Percentiles rank a stretch among this genome's conserved stretches.
phyloP scores from a whole-genome alignment of 345 rosid species.

The Atalantia buxifolia region DNA sequence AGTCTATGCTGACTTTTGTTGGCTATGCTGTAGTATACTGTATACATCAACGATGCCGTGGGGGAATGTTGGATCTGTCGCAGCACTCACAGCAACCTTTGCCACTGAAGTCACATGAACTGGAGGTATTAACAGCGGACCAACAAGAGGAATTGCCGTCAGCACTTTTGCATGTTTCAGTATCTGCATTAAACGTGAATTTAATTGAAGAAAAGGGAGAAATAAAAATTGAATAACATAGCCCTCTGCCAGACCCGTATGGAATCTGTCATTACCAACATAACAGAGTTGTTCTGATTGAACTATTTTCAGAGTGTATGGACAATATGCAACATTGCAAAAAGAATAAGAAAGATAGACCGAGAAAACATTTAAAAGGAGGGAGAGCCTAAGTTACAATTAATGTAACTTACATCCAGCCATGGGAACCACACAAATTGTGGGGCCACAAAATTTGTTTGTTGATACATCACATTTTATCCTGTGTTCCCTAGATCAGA shows the following conservation, averaged over 20 bases:
- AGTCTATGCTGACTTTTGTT: slow-evolving; percentile 6
- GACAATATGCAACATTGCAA: neutral
- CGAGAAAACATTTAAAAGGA: neutral
- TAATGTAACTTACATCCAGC: too few relatives aligned
- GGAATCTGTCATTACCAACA: neutral
- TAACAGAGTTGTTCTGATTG: neutral
- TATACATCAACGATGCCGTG: slow-evolving; percentile 56
- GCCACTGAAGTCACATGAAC: slow-evolving; percentile 51
- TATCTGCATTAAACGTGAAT: slow-evolving; percentile 31
- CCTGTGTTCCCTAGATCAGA: neutral
- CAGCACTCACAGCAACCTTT: slow-evolving; percentile 55
- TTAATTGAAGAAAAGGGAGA: neutral
- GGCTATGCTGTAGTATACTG: slow-evolving; percentile 37
- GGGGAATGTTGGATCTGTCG: slow-evolving; percentile 40
- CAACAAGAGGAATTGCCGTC: slow-evolving; percentile 47
- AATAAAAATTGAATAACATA: neutral
- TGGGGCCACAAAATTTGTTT: too few relatives aligned
- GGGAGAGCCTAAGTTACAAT: too few relatives aligned
- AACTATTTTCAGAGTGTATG: neutral
- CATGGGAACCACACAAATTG: too few relatives aligned
- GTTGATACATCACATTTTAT: neutral
- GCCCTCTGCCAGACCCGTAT: neutral
- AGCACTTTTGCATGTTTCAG: slow-evolving; percentile 45
- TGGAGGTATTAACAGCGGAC: slow-evolving; percentile 58
- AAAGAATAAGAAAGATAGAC: neutral